Conservation (phyloP, 1,284 basidiomycete genomes). For the Ceratobasidium theobromae region DNA sequence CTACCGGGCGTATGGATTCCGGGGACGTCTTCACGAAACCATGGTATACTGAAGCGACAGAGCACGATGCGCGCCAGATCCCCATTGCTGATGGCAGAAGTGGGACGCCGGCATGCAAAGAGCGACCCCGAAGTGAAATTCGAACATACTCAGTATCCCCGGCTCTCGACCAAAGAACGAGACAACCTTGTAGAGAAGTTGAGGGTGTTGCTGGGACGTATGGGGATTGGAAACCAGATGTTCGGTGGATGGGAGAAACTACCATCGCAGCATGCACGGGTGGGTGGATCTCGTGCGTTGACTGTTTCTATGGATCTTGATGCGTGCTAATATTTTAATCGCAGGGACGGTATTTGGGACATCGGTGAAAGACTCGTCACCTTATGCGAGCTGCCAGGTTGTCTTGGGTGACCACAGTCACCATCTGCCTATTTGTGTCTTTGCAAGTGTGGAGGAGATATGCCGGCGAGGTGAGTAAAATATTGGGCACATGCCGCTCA, state of each 20-base stretch:
- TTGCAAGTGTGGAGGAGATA: conserved; percentile 20
- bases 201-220: conserved; percentile 5
- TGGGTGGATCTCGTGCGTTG: neutral
- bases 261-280: neutral
- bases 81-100: neutral
- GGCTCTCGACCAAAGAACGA: neutral
- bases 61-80: neutral
- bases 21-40: neutral
- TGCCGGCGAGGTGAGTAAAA: neutral
- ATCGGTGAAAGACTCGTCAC: neutral
- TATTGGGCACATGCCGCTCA: neutral
- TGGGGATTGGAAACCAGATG: neutral
- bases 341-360: conserved; percentile 4
- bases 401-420: conserved; percentile 13
- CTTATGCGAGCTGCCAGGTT: conserved; percentile 17
- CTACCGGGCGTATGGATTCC: neutral
- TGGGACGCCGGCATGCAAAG: neutral
- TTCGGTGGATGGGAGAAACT: neutral
- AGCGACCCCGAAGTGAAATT: neutral
- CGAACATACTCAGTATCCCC: neutral
- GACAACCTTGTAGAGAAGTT: neutral
- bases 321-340: no score
- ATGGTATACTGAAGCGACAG: neutral
- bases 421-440: neutral
- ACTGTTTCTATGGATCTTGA: no score